Conservation (phyloP, 2,329 filamentous ascomycete species). For the Epichloe baconii region DNA sequence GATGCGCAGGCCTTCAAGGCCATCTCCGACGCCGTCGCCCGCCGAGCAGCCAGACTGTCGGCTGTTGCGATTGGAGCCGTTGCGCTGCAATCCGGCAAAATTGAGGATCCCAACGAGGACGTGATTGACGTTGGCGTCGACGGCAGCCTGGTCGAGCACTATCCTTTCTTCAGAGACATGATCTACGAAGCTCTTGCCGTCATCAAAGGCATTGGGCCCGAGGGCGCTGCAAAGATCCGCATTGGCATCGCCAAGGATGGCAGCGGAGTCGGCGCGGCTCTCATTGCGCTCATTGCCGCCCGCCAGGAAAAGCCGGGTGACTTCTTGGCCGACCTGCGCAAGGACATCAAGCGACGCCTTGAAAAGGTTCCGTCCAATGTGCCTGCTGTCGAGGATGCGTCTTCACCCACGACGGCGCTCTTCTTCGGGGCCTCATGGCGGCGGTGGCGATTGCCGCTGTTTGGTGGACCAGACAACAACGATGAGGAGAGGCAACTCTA, state of each 20-base stretch:
- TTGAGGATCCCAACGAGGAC: slow-evolving; percentile 50
- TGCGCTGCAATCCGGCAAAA: slow-evolving; percentile 64
- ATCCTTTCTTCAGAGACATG: slow-evolving; percentile 81
- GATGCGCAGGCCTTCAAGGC: slow-evolving; percentile 82
- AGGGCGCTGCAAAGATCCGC: slow-evolving; percentile 72
- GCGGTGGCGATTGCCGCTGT: slow-evolving; percentile 23
- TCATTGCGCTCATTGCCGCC: slow-evolving; percentile 85
- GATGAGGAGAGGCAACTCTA: background rate
- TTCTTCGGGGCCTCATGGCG: slow-evolving; percentile 23
- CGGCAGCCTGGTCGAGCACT: slow-evolving; percentile 88
- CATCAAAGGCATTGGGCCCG: slow-evolving; percentile 62
- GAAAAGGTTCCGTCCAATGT: slow-evolving; percentile 19
- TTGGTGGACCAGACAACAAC: slow-evolving; percentile 22
- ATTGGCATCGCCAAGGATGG: slow-evolving; percentile 97
- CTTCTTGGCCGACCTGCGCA: slow-evolving; percentile 28
- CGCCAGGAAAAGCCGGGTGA: slow-evolving; percentile 42
- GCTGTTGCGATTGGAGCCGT: slow-evolving; percentile 81
- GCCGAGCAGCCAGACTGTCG: slow-evolving; percentile 74
- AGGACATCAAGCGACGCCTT: slow-evolving; percentile 24
- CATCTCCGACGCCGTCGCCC: slow-evolving; percentile 71
- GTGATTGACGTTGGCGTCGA: slow-evolving; percentile 87
- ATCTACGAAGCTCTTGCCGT: slow-evolving; percentile 69
- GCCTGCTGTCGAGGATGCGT: slow-evolving; percentile 17
- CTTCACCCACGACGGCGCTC: slow-evolving; percentile 18
- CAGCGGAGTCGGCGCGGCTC: slow-evolving; percentile 67